A percentile compares a stretch with the other conserved stretches of the same genome.
Conservation (phyloP, 1,284 basidiomycete genomes). For the Xerocomus nothofagi region DNA sequence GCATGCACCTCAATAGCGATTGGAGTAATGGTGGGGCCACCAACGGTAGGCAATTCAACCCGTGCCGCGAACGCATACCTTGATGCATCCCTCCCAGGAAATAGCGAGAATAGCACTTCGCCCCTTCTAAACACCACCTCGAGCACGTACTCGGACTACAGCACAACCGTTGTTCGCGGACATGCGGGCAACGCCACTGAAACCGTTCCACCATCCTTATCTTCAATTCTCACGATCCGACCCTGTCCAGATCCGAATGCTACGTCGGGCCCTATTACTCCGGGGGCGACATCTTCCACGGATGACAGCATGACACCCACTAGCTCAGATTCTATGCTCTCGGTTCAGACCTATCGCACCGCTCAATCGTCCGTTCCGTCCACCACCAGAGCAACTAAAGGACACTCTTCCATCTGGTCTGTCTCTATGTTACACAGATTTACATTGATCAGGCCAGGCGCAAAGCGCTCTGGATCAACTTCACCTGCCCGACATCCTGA, state of each 20-base stretch:
- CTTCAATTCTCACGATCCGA: constrained; percentile 72
- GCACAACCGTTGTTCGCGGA: constrained; percentile 62
- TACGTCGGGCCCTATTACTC: constrained; percentile 36
- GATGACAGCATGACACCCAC: constrained; percentile 29
- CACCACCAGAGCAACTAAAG: constrained; percentile 67
- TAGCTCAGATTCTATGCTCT: constrained; percentile 48
- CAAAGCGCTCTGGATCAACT: constrained; percentile 44
- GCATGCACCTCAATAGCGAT: constrained; percentile 50
- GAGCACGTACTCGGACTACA: constrained; percentile 58
- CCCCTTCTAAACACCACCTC: constrained; percentile 55
- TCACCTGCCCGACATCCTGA: constrained; percentile 37
- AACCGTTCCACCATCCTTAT: constrained; percentile 55
- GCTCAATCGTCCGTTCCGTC: constrained; percentile 56
- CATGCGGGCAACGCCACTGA: constrained; percentile 41
- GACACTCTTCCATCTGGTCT: constrained; percentile 62
- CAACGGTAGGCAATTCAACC: constrained; percentile 34
- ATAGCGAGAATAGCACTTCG: constrained; percentile 45
- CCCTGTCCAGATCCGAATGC: constrained; percentile 51
- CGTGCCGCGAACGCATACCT: constrained; percentile 8
- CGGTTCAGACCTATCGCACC: constrained; percentile 69
- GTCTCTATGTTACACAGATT: constrained; percentile 76
- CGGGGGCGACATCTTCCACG: constrained; percentile 30
- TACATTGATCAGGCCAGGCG: constrained; percentile 77
- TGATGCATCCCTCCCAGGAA: constrained; percentile 31
- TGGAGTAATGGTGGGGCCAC: constrained; percentile 44